phyloP scores from a whole-genome alignment of 2,329 filamentous ascomycete species.

The Aspergillus nomiae region DNA sequence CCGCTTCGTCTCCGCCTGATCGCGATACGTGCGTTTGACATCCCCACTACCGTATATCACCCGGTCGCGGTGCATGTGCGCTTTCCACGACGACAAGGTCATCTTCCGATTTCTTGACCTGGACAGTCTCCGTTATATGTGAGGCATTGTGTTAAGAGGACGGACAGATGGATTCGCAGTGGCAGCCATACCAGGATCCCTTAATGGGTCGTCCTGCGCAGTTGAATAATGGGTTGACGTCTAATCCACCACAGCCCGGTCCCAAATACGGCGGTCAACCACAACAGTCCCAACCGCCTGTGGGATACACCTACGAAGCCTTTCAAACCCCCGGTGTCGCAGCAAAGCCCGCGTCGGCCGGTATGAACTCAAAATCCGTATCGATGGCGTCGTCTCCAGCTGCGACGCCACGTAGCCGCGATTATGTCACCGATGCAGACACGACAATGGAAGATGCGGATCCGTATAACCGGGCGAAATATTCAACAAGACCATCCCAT shows the following conservation, averaged over 20 bases:
- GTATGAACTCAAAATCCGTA: slow-evolving; percentile 50
- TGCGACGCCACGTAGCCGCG: slow-evolving; percentile 62
- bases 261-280: slow-evolving; percentile 52
- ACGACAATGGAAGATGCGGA: slow-evolving; percentile 88
- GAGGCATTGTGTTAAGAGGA: slow-evolving; percentile 17
- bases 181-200: slow-evolving; percentile 68
- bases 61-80: slow-evolving; percentile 34
- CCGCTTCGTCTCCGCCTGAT: slow-evolving; percentile 23
- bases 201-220: slow-evolving; percentile 63
- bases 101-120: slow-evolving; percentile 17
- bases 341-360: slow-evolving; percentile 35
- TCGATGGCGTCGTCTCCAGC: slow-evolving; percentile 62
- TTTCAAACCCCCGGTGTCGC: slow-evolving; percentile 54
- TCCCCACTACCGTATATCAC: slow-evolving; percentile 29
- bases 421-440: slow-evolving; percentile 69
- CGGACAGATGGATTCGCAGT: slow-evolving; percentile 59
- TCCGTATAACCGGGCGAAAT: slow-evolving; percentile 82
- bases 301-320: slow-evolving; percentile 68
- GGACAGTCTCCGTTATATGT: slow-evolving; percentile 7
- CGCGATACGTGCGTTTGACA: slow-evolving; percentile 33
- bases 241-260: slow-evolving; percentile 52
- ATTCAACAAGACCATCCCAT: slow-evolving; percentile 76
- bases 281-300: slow-evolving; percentile 54
- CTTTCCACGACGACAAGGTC: slow-evolving; percentile 27
- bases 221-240: slow-evolving; percentile 59